Percentiles rank a stretch among this genome's conserved stretches.
Evolutionary conservation across 352 stramenopile genomes (phyloP).

Genomic region (Phytophthora crassamura): DNA sequence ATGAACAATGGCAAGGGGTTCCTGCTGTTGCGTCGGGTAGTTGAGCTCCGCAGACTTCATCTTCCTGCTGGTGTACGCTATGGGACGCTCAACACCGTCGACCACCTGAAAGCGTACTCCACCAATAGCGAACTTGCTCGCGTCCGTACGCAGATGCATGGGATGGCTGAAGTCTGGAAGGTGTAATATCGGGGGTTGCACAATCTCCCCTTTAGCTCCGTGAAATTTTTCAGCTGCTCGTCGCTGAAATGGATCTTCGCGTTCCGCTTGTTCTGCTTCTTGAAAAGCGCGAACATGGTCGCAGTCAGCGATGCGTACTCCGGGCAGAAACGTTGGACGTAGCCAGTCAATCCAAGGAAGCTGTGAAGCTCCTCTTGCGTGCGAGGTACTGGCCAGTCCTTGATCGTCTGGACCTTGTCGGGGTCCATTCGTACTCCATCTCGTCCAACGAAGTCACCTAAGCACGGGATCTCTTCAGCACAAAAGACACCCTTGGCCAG

Average conservation of each 20-base stretch:
- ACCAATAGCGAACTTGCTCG: constrained; percentile 6
- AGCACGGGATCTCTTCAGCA: not conserved
- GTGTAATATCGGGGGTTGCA: not conserved
- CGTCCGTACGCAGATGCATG: constrained; percentile 4
- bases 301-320: not conserved
- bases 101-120: not conserved
- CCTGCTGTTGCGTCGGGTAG: constrained; percentile 6
- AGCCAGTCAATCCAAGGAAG: constrained; percentile 5
- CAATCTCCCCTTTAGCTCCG: constrained; percentile 3
- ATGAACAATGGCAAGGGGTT: constrained; percentile 13
- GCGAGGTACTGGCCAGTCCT: not conserved
- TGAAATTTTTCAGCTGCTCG: constrained; percentile 3
- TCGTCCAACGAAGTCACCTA: constrained; percentile 1
- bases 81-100: constrained; percentile 4
- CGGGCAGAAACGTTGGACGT: constrained; percentile 3
- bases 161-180: not conserved
- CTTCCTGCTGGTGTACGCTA: constrained; percentile 1
- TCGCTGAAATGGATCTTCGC: constrained; percentile 5
- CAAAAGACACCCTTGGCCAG: constrained; percentile 7
- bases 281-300: not conserved
- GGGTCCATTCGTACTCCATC: constrained; percentile 5
- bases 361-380: constrained; percentile 7
- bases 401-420: constrained; percentile 5
- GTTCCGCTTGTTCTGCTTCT: constrained; percentile 1
- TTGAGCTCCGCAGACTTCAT: constrained; percentile 3